Percentiles rank a stretch among this genome's conserved stretches.
These are phyloP conservation scores for Mycena olivaceomarginata DNA, from an alignment of 768 basidiomycete species.

Conservation along the genomic window DNA sequence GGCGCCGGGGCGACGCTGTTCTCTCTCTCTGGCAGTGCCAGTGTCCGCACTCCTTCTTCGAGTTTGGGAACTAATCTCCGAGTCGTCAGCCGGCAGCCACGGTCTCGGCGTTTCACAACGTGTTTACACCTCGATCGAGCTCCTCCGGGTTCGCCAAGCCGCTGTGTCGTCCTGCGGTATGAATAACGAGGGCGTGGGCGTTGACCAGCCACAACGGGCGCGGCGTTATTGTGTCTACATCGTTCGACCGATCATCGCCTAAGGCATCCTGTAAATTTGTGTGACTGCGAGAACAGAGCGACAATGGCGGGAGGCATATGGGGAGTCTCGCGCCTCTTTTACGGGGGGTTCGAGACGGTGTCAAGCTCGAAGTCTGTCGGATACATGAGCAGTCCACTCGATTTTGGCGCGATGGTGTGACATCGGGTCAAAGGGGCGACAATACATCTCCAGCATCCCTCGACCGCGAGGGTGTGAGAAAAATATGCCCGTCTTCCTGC, in stretches of 20 bases:
- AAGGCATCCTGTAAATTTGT: conserved; percentile 56
- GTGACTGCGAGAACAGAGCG: conserved; percentile 26
- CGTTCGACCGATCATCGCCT: conserved; percentile 63
- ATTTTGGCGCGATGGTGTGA: conserved; percentile 39
- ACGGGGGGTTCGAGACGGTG: conserved; percentile 68
- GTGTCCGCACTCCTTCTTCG: conserved; percentile 57
- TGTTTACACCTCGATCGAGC: conserved; percentile 41
- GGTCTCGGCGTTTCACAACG: conserved; percentile 55
- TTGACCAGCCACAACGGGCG: conserved; percentile 46
- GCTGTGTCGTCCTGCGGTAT: conserved; percentile 50
- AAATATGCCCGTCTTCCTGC: conserved; percentile 91
- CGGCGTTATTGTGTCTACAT: no score
- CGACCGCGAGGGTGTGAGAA: conserved; percentile 75
- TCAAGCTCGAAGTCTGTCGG: conserved; percentile 70
- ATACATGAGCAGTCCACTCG: conserved; percentile 37
- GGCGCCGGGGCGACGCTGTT: conserved; percentile 68
- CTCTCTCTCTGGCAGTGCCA: conserved; percentile 61
- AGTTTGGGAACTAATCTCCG: conserved; percentile 57
- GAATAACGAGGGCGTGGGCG: conserved; percentile 49
- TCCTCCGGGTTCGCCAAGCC: conserved; percentile 56
- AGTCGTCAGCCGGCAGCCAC: conserved; percentile 74
- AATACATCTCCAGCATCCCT: conserved; percentile 79
- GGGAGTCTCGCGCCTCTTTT: conserved; percentile 6
- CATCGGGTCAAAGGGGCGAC: no score
- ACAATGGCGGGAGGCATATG: conserved; percentile 40